Conservation (phyloP, 306 rosid genomes). For the Gleditsia sinensis region DNA sequence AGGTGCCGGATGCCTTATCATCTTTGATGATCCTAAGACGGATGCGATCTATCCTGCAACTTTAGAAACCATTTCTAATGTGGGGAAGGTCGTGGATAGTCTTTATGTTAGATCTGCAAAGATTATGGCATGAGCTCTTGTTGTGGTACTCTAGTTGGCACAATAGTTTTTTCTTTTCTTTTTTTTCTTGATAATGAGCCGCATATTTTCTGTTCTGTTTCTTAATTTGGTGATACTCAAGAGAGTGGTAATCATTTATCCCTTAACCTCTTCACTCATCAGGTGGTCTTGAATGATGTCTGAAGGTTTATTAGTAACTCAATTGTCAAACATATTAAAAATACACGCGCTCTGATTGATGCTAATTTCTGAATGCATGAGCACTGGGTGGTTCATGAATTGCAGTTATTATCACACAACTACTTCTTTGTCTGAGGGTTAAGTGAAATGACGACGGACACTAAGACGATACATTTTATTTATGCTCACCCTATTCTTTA, state of each 20-base stretch:
- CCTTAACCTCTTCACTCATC: neutral
- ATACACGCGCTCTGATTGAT: neutral
- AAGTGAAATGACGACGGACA: neutral
- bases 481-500: too few relatives aligned
- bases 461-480: too few relatives aligned
- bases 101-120: conserved; percentile 93
- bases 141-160: conserved; percentile 15
- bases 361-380: neutral
- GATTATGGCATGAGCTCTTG: conserved; percentile 73
- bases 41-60: conserved; percentile 67
- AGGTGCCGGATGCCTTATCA: conserved; percentile 77
- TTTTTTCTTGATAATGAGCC: conserved; percentile 28
- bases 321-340: too few relatives aligned
- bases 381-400: neutral
- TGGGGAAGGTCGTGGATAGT: conserved; percentile 94
- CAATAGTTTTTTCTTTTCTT: conserved; percentile 22
- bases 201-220: conserved; percentile 14
- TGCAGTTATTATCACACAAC: neutral
- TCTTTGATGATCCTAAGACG: conserved; percentile 59
- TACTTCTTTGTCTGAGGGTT: neutral
- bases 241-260: neutral
- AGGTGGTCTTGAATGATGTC: neutral
- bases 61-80: conserved; percentile 78
- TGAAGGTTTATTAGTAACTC: conserved; percentile 6
- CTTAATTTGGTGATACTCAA: conserved; percentile 25